Evolutionary conservation across 2,329 filamentous ascomycete species (phyloP).

Genomic region (Hypoxylon sp.): DNA sequence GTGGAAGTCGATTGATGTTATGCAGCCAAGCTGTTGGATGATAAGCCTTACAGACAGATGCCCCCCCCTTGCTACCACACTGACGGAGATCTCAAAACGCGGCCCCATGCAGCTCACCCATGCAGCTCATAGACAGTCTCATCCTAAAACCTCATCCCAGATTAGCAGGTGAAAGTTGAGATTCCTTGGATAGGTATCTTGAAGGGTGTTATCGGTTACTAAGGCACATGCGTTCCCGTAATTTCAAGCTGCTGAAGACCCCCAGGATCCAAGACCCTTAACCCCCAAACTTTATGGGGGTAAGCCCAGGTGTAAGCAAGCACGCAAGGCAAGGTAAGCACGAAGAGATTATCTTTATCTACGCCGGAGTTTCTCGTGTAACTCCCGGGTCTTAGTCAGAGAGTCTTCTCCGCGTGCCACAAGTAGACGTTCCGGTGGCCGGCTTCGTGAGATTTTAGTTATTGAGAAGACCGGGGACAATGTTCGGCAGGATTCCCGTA

Average conservation of each 20-base stretch:
- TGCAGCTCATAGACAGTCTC: constrained; percentile 22
- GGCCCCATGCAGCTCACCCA: constrained; percentile 34
- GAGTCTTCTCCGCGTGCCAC: constrained; percentile 4
- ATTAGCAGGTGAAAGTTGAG: constrained; percentile 27
- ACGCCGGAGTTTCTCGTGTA: constrained; percentile 34
- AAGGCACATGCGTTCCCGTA: constrained; percentile 10
- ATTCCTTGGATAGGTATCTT: constrained; percentile 25
- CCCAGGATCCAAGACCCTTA: not conserved
- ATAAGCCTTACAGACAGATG: constrained; percentile 33
- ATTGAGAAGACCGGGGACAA: constrained; percentile 8
- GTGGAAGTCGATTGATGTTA: constrained; percentile 19
- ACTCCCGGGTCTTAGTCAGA: constrained; percentile 27
- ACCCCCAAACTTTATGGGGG: not conserved
- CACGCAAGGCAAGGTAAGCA: not conserved
- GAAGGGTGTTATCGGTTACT: constrained; percentile 32
- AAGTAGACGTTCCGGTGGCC: constrained; percentile 28
- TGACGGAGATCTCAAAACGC: constrained; percentile 24
- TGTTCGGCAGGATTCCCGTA: constrained; percentile 17
- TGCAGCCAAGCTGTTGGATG: constrained; percentile 16
- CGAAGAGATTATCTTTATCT: constrained; percentile 24
- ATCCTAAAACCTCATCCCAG: constrained; percentile 16
- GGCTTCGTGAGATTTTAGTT: constrained; percentile 22
- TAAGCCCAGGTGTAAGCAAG: not conserved
- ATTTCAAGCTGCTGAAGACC: not conserved
- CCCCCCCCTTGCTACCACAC: constrained; percentile 15